Evolutionary conservation across 1,139 yeast species (phyloP).

Genomic region (Candida sanyaensis): DNA sequence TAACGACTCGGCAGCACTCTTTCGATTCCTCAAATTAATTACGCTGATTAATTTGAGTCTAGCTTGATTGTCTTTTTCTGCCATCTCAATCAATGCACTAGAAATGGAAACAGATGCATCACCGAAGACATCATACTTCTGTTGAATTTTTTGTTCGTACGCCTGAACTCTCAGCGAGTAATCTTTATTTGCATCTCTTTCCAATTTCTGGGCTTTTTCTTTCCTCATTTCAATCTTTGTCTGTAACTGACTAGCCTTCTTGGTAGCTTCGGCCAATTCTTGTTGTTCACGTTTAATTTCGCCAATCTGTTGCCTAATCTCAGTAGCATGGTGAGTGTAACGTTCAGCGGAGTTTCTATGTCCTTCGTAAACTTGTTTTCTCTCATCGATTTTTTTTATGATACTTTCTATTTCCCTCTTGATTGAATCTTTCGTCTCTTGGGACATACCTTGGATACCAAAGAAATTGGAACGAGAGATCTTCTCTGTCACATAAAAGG

Average conservation of each 20-base stretch:
- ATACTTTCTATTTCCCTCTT: constrained; percentile 13
- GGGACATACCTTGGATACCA: constrained; percentile 46
- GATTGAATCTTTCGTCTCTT: constrained; percentile 26
- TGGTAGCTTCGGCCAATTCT: constrained; percentile 15
- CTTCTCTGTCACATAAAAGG: constrained; percentile 41
- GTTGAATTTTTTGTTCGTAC: constrained; percentile 24
- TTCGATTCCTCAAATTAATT: constrained; percentile 39
- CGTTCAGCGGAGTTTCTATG: neutral
- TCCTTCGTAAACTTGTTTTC: constrained; percentile 5
- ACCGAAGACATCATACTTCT: constrained; percentile 24
- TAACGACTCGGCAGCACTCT: constrained; percentile 30
- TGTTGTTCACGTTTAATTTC: constrained; percentile 16
- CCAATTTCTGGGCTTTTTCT: constrained; percentile 26
- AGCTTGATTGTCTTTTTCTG: constrained; percentile 22
- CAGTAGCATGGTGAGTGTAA: constrained; percentile 11
- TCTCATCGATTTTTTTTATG: constrained; percentile 4
- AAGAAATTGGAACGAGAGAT: constrained; percentile 36
- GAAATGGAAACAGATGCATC: constrained; percentile 17
- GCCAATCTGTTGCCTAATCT: constrained; percentile 19
- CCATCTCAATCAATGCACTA: constrained; percentile 17
- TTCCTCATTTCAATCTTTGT: constrained; percentile 23
- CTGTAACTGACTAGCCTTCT: constrained; percentile 18
- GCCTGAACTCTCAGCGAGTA: constrained; percentile 28
- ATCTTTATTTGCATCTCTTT: constrained; percentile 28
- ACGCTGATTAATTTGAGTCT: constrained; percentile 22